Evolutionary conservation across 257 asterid species (phyloP).

Genomic region (Henckelia pumila): DNA sequence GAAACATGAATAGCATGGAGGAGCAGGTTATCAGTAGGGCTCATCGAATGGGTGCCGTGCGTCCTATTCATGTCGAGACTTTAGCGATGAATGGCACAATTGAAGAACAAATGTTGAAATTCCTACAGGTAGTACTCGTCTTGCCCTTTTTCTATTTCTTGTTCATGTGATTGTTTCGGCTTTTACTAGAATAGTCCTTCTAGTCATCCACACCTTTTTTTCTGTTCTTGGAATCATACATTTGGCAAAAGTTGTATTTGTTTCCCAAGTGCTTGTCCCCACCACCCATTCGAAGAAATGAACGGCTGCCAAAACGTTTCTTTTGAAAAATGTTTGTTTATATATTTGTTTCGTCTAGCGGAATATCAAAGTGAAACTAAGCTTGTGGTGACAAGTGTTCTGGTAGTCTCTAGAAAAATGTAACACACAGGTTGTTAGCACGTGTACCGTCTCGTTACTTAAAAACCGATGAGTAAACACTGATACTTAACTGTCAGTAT

Average conservation of each 20-base stretch:
- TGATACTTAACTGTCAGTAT: neutral
- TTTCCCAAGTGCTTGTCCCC: neutral
- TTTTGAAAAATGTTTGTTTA: too few relatives aligned
- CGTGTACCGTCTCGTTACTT: neutral
- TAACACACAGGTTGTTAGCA: neutral
- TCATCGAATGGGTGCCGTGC: constrained; percentile 96
- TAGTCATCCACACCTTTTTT: too few relatives aligned
- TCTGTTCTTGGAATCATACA: too few relatives aligned
- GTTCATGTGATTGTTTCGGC: neutral
- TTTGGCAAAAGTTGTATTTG: too few relatives aligned
- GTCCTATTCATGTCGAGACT: constrained; percentile 88
- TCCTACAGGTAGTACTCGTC: constrained; percentile 62
- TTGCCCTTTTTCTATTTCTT: neutral
- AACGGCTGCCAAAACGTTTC: neutral
- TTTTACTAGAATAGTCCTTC: neutral
- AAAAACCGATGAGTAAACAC: neutral
- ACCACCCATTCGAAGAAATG: neutral
- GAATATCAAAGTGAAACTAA: neutral
- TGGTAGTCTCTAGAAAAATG: neutral
- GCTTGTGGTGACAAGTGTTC: neutral
- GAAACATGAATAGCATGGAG: constrained; percentile 72
- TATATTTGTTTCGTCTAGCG: neutral
- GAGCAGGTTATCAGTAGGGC: constrained; percentile 99
- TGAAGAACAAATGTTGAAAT: constrained; percentile 91
- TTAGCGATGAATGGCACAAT: constrained; percentile 92